Conservation (phyloP, 768 basidiomycete genomes). For the Hygrocybe punicea region DNA sequence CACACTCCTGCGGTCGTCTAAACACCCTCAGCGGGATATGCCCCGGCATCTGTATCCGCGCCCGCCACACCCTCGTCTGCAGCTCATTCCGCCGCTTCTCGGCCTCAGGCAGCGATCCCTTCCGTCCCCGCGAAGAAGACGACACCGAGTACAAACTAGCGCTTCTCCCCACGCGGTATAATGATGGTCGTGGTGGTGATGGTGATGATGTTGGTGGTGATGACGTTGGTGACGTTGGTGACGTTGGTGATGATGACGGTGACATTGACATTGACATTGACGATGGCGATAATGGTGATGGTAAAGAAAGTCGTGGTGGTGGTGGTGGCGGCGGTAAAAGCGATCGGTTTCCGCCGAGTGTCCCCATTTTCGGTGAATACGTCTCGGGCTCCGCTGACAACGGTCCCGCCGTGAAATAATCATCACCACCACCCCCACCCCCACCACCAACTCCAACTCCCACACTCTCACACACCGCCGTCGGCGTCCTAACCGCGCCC, state of each 20-base stretch:
- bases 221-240: no score
- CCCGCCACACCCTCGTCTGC: conserved; percentile 62
- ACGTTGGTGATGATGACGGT: conserved; percentile 6
- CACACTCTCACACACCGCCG: no score
- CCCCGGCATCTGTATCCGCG: conserved; percentile 55
- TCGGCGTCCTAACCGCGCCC: no score
- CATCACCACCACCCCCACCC: no score
- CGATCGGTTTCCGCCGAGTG: no score
- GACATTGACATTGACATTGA: background rate
- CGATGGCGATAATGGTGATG: background rate
- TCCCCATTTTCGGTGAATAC: background rate
- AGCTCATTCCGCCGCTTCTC: conserved; percentile 57
- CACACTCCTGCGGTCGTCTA: conserved; percentile 63
- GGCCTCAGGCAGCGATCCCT: conserved; percentile 39
- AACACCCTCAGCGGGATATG: conserved; percentile 64
- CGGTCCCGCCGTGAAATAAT: background rate
- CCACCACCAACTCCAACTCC: no score
- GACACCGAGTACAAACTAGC: conserved; percentile 1
- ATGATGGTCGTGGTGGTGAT: conserved; percentile 1
- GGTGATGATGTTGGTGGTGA: background rate
- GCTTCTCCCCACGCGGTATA: background rate
- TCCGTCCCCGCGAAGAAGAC: background rate
- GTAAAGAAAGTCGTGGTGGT: background rate
- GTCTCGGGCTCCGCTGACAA: background rate
- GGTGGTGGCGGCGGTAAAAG: background rate